Percentiles rank a stretch among this genome's conserved stretches.
Conservation (phyloP, 1,284 basidiomycete genomes). For the Thecaphora frezii region DNA sequence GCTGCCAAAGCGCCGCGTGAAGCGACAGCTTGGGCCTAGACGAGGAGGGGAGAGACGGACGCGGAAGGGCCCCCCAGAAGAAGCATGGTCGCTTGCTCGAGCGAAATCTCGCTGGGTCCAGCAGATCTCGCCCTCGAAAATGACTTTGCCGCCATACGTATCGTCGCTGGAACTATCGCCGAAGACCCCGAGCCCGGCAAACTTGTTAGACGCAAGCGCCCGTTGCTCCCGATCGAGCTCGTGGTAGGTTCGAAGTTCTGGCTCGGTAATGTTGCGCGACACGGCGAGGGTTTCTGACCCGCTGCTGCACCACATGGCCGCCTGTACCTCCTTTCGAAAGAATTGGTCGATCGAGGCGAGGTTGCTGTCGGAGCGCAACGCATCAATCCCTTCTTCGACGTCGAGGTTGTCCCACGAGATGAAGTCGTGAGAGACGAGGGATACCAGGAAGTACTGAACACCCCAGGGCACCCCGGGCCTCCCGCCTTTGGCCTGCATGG, state of each 20-base stretch:
- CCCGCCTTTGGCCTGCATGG: constrained; percentile 13
- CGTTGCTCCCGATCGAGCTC: constrained; percentile 24
- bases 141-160: constrained; percentile 18
- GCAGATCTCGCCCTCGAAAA: constrained; percentile 20
- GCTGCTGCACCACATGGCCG: constrained; percentile 8
- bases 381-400: constrained; percentile 8
- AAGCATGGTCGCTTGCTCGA: neutral
- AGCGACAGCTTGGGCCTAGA: constrained; percentile 24
- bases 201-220: constrained; percentile 2
- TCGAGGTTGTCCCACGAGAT: constrained; percentile 14
- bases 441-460: constrained; percentile 20
- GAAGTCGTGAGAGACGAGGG: constrained; percentile 9
- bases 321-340: constrained; percentile 9
- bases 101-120: constrained; percentile 1
- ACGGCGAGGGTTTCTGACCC: constrained; percentile 2
- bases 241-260: constrained; percentile 8
- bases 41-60: constrained; percentile 21
- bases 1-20: constrained; percentile 26
- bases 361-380: constrained; percentile 12
- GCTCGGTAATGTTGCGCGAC: constrained; percentile 9
- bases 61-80: too few relatives aligned
- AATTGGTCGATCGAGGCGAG: constrained; percentile 9
- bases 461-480: constrained; percentile 19
- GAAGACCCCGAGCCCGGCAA: constrained; percentile 11
- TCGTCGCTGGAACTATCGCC: constrained; percentile 6